Percentiles rank a stretch among this genome's conserved stretches.
These are phyloP conservation scores for Lentithecium fluviatile DNA, from an alignment of 495 filamentous ascomycete species.

Conservation along the genomic window DNA sequence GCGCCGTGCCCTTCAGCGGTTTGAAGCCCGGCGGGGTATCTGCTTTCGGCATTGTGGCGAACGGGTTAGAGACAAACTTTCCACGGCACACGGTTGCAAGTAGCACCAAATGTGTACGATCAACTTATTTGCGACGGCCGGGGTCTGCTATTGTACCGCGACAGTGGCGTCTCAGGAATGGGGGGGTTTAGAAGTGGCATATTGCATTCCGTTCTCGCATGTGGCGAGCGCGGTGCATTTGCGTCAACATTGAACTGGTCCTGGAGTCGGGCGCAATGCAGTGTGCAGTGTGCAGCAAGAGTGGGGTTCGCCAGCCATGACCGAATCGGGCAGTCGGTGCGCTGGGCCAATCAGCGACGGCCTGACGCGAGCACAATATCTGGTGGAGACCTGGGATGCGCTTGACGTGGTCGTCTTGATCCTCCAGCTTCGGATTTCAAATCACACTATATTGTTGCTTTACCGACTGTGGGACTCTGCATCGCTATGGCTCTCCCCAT, in stretches of 20 bases:
- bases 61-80: neutral
- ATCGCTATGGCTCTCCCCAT: conserved; percentile 30
- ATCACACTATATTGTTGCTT: no score
- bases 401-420: no score
- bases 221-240: no score
- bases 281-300: conserved; percentile 1
- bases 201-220: no score
- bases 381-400: no score
- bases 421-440: no score
- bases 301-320: conserved; percentile 19
- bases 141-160: conserved; percentile 29
- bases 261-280: no score
- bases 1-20: conserved; percentile 31
- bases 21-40: conserved; percentile 23
- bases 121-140: neutral
- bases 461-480: no score
- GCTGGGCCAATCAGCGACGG: conserved; percentile 21
- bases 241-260: no score
- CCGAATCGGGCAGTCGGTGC: no score
- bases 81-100: neutral
- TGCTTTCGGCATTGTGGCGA: conserved; percentile 26
- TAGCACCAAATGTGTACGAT: neutral
- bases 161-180: conserved; percentile 23
- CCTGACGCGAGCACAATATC: no score
- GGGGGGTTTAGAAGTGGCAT: no score